phyloP scores from a whole-genome alignment of 179 eudicot genomes.

The Carnegiea gigantea region DNA sequence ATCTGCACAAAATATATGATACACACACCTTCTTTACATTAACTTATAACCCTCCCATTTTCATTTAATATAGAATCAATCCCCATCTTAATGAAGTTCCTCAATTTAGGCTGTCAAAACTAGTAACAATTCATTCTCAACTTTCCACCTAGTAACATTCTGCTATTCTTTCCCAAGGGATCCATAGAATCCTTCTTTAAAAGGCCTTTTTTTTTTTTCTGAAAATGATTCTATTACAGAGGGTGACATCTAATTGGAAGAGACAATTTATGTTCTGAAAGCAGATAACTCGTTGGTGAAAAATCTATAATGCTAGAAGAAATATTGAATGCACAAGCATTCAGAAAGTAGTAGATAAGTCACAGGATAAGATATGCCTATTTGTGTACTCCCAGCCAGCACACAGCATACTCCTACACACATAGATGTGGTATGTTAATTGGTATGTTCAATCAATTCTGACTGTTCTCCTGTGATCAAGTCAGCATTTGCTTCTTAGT shows the following conservation, averaged over 20 bases:
- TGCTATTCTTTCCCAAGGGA: background rate
- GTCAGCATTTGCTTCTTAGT: background rate
- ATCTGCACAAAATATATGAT: constrained; percentile 2
- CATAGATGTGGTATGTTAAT: background rate
- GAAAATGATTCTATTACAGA: background rate
- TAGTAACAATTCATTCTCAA: background rate
- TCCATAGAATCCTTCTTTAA: background rate
- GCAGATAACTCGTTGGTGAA: background rate
- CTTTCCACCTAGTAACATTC: background rate
- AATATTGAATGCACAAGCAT: background rate
- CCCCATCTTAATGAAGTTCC: background rate
- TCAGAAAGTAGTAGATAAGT: background rate
- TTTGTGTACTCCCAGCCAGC: background rate
- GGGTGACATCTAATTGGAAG: background rate
- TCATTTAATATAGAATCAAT: background rate
- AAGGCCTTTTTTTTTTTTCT: no score
- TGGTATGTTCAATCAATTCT: constrained; percentile 1
- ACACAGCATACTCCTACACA: background rate
- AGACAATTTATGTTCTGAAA: background rate
- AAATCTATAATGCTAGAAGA: background rate
- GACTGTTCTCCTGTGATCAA: background rate
- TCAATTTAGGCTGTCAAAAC: background rate
- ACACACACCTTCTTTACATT: constrained; percentile 3
- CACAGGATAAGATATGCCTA: background rate
- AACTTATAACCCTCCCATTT: background rate